phyloP scores from a whole-genome alignment of 441 rosid genomes.

The Melastoma candidum region DNA sequence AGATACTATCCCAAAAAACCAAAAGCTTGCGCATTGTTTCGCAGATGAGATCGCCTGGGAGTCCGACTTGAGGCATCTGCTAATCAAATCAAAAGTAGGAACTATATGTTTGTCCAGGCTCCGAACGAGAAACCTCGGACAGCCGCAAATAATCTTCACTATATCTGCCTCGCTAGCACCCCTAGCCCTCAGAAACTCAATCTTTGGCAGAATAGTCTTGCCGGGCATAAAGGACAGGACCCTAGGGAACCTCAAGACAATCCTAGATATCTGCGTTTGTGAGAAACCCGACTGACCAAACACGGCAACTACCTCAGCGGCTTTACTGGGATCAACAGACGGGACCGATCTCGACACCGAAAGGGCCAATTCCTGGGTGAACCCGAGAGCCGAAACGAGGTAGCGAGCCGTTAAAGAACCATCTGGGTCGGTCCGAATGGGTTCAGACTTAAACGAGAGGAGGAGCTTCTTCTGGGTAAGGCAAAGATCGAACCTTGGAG shows the following conservation, averaged over 20 bases:
- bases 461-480: no score
- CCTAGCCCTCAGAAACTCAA: slow-evolving; percentile 6
- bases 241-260: slow-evolving; percentile 4
- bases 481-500: no score
- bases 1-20: no score
- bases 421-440: no score
- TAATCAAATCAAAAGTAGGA: slow-evolving; percentile 7
- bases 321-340: slow-evolving; percentile 1
- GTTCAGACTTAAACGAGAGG: no score
- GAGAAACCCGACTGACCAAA: slow-evolving; percentile 8
- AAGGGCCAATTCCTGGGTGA: slow-evolving; percentile 7
- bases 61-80: background rate
- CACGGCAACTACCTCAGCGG: slow-evolving; percentile 3
- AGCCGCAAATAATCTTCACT: background rate
- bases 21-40: background rate
- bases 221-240: background rate
- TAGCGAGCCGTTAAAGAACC: background rate
- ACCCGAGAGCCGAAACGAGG: slow-evolving; percentile 9
- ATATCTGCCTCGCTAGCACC: background rate
- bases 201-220: slow-evolving; percentile 8
- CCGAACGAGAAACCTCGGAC: slow-evolving; percentile 3
- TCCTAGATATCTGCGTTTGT: slow-evolving; percentile 5
- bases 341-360: background rate
- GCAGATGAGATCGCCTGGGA: background rate
- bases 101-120: slow-evolving; percentile 11